Evolutionary conservation across 2,329 filamentous ascomycete species (phyloP).

Genomic region (Coniella lustricola): DNA sequence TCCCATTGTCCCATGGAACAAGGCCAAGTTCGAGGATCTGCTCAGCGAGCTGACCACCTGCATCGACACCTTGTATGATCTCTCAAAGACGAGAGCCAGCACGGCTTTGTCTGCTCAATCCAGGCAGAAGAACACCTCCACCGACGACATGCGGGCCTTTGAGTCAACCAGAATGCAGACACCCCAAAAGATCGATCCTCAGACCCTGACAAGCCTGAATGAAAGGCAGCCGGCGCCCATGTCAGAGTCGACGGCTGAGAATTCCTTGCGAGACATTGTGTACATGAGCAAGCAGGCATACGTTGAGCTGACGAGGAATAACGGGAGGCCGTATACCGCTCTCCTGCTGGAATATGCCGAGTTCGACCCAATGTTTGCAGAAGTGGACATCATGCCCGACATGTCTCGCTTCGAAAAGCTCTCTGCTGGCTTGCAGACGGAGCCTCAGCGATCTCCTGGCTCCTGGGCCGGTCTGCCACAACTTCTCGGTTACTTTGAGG

Average conservation of each 20-base stretch:
- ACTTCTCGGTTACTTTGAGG: conserved; percentile 66
- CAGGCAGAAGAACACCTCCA: conserved; percentile 28
- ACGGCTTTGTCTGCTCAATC: conserved; percentile 28
- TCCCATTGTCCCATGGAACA: conserved; percentile 58
- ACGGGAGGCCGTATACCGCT: conserved; percentile 40
- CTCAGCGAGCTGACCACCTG: conserved; percentile 68
- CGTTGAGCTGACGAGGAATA: conserved; percentile 37
- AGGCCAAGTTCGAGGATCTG: conserved; percentile 66
- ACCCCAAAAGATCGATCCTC: conserved; percentile 52
- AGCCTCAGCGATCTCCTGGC: conserved; percentile 42
- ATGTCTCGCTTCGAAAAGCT: conserved; percentile 60
- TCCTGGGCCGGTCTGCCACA: conserved; percentile 57
- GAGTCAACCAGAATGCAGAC: conserved; percentile 56
- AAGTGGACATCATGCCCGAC: conserved; percentile 56
- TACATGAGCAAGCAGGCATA: conserved; percentile 47
- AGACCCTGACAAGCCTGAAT: conserved; percentile 41
- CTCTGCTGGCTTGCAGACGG: conserved; percentile 49
- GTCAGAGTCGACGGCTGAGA: conserved; percentile 26
- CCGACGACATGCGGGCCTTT: conserved; percentile 44
- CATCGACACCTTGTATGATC: conserved; percentile 72
- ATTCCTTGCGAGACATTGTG: conserved; percentile 38
- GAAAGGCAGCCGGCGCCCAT: conserved; percentile 33
- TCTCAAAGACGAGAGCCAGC: conserved; percentile 58
- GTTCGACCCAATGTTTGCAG: conserved; percentile 55
- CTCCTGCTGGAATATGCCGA: conserved; percentile 66